Percentiles rank a stretch among this genome's conserved stretches.
These are phyloP conservation scores for Asterophora lycoperdoides DNA, from an alignment of 768 basidiomycete species.

Conservation along the genomic window DNA sequence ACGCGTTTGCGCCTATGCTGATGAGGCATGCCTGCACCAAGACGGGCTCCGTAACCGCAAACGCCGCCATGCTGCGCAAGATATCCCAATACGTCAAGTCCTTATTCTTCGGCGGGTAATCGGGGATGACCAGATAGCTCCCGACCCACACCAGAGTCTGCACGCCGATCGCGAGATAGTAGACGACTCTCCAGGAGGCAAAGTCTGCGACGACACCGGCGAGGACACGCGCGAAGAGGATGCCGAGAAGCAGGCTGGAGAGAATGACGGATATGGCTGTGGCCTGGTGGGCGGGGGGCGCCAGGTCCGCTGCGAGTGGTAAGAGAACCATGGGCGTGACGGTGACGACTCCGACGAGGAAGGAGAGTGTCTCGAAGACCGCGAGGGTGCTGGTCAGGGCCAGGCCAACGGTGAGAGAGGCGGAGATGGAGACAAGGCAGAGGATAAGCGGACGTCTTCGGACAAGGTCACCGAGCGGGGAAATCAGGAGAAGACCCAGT, in stretches of 20 bases:
- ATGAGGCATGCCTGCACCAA: slow-evolving; percentile 67
- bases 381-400: slow-evolving; percentile 54
- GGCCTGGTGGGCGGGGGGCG: slow-evolving; percentile 66
- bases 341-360: slow-evolving; percentile 65
- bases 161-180: slow-evolving; percentile 71
- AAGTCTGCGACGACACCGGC: slow-evolving; percentile 75
- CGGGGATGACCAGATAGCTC: slow-evolving; percentile 70
- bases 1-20: slow-evolving; percentile 58
- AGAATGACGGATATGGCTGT: slow-evolving; percentile 73
- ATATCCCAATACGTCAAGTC: slow-evolving; percentile 67
- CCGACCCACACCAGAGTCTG: slow-evolving; percentile 56
- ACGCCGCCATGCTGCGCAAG: slow-evolving; percentile 73
- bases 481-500: slow-evolving; percentile 65
- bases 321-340: slow-evolving; percentile 79
- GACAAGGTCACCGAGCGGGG: slow-evolving; percentile 83
- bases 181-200: slow-evolving; percentile 67
- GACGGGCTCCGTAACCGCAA: slow-evolving; percentile 71
- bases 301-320: slow-evolving; percentile 76
- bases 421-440: slow-evolving; percentile 48
- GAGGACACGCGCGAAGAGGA: slow-evolving; percentile 71
- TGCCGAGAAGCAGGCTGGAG: slow-evolving; percentile 63
- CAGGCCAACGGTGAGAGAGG: slow-evolving; percentile 65
- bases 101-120: slow-evolving; percentile 75
- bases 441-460: slow-evolving; percentile 71
- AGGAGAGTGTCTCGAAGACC: slow-evolving; percentile 65